Evolutionary conservation across 148 eudicot genomes (phyloP), one percentile per base, ranked within the genome.

Genomic region (Persicaria maculosa): DNA sequence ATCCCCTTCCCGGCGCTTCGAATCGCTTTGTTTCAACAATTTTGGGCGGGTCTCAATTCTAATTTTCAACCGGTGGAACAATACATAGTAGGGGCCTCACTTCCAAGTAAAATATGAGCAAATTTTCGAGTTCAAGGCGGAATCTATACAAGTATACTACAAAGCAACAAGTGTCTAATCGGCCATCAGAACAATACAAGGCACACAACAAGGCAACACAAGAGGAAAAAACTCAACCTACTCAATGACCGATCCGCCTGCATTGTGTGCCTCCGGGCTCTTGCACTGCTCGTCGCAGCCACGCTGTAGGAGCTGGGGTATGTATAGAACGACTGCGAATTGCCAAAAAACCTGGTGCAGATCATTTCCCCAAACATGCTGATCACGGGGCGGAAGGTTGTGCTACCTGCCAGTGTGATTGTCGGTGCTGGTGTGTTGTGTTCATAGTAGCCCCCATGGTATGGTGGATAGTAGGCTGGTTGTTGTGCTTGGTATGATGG

Each of bases 291-390:
- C 52, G 65, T 74, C 20, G 77, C 79, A 3, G 71, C 80, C 47
- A 78, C 74, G 46, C 72, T 68, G 43, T 90, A 88, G 1, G 90
- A 82, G 54, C 82, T 82, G 0, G 89, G 84, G 52, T 85, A 75
- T 2, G 80, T 19, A 61, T 79, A 86, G 8, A 81, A 61, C 22
- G 82, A 79, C 44, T 81, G 82, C 2, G 91, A 69, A 40, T 86
- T 88, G 40, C 98, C 90, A 31, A 88, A 88, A 12, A 91, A 62
- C 73, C 92, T 76, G 0, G 89, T 78, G 36, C 81, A 81, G 47
- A 91, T 83, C 89, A 93, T 88, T 72, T 86, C 91, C 15, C 97
- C 93, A 53, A 88, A 88, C 90, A 89, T 82, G 68, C 83, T 88
- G 16, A 78, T 83, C 81, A 79, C 77, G 0, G 89, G 86, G 44